Evolutionary conservation across 805 yeast genomes (phyloP).

Genomic region (Hanseniaspora osmophila): DNA sequence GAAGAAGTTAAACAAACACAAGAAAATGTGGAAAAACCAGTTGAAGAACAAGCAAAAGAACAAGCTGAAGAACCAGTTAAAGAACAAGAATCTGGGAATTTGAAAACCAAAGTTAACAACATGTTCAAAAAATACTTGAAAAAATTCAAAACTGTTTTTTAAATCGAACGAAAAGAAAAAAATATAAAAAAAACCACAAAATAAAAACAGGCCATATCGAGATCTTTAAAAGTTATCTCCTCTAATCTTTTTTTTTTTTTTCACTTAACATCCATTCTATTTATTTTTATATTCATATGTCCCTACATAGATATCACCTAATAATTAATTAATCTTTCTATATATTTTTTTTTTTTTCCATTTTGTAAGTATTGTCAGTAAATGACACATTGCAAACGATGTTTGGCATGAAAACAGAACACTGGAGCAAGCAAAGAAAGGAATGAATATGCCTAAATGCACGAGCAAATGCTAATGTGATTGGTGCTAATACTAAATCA

Average conservation of each 20-base stretch:
- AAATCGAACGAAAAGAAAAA: background rate
- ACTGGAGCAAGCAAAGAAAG: no score
- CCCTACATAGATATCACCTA: background rate
- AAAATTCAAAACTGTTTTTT: constrained; percentile 10
- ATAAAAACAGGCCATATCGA: no score
- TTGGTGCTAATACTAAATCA: no score
- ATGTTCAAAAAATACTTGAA: constrained; percentile 6
- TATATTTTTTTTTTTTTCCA: no score
- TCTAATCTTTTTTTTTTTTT: no score
- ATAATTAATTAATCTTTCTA: background rate
- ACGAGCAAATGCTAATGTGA: no score
- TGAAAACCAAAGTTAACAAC: constrained; percentile 1
- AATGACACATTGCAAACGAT: no score
- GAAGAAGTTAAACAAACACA: constrained; percentile 7
- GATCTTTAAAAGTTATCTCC: no score
- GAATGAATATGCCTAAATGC: no score
- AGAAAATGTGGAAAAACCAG: constrained; percentile 7
- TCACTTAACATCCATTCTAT: background rate
- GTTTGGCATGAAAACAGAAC: no score
- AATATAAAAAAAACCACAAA: no score
- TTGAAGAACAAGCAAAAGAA: constrained; percentile 4
- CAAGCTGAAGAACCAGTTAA: constrained; percentile 8
- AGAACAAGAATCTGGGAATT: constrained; percentile 2
- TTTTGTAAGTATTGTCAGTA: no score
- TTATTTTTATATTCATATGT: background rate